A percentile compares a stretch with the other conserved stretches of the same genome.
phyloP scores from a whole-genome alignment of 306 rosid species.

The Quercus glauca region DNA sequence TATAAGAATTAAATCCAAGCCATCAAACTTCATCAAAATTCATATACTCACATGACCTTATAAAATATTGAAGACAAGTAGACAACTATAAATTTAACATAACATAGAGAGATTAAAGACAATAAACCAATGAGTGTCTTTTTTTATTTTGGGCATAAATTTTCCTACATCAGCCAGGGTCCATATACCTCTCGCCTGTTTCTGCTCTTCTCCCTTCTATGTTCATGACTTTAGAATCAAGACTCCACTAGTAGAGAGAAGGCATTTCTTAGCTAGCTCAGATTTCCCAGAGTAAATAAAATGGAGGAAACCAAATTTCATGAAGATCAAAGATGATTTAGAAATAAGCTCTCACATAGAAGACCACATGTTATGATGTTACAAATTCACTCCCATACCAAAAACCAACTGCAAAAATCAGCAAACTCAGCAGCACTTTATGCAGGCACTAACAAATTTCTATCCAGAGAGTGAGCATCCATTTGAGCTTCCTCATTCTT shows the following conservation, averaged over 20 bases:
- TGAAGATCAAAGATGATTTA: background rate
- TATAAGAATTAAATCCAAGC: no score
- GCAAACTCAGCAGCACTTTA: background rate
- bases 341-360: background rate
- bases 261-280: background rate
- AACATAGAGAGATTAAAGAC: no score
- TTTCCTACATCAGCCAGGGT: no score
- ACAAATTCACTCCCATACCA: background rate
- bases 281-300: background rate
- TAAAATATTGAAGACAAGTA: no score
- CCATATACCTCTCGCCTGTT: background rate
- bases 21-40: no score
- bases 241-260: background rate
- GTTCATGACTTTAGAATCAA: background rate
- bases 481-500: background rate
- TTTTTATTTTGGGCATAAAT: no score
- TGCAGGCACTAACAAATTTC: background rate
- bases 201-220: background rate
- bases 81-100: no score
- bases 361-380: background rate
- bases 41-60: no score
- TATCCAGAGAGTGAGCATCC: background rate
- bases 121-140: no score
- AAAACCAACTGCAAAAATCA: background rate
- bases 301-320: background rate